Conservation (phyloP, 306 rosid species). For the Albizia julibrissin region DNA sequence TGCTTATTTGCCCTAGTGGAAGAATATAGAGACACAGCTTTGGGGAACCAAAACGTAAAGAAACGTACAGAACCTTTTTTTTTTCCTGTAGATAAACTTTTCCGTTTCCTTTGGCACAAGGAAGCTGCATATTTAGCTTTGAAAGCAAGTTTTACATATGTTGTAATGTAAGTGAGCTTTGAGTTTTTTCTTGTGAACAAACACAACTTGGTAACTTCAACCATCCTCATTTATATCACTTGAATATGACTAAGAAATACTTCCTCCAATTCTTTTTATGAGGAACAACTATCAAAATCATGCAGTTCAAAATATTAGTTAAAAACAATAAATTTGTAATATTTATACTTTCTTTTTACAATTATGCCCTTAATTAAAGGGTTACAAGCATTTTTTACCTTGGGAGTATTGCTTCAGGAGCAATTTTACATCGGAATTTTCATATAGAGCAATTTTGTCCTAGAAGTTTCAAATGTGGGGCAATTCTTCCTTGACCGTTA, state of each 20-base stretch:
- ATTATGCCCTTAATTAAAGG: no score
- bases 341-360: no score
- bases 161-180: neutral
- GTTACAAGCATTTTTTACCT: no score
- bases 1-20: neutral
- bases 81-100: neutral
- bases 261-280: no score
- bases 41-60: neutral
- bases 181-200: neutral
- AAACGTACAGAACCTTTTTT: neutral
- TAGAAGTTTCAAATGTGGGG: no score
- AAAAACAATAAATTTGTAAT: no score
- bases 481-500: no score
- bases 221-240: neutral
- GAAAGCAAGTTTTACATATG: neutral
- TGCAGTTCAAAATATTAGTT: no score
- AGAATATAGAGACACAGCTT: neutral
- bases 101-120: neutral
- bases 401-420: no score
- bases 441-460: no score
- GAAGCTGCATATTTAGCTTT: neutral
- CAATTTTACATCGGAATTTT: no score
- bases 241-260: neutral
- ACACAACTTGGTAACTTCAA: neutral
- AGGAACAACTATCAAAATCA: no score